Conservation (phyloP, 2,329 filamentous ascomycete genomes). For the Cladorrhinum sp. region DNA sequence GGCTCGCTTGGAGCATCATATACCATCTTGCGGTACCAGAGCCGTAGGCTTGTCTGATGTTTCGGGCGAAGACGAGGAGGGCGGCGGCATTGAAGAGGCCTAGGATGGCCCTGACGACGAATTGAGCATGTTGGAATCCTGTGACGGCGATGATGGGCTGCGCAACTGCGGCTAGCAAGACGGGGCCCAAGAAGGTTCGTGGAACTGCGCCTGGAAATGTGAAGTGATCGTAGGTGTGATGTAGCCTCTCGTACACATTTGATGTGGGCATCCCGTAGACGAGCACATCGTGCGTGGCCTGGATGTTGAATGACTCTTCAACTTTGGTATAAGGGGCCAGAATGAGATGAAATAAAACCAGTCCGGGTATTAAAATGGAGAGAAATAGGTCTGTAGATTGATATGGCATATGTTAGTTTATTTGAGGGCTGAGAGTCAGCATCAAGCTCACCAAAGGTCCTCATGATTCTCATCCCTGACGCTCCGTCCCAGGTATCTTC, state of each 20-base stretch:
- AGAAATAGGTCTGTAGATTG: constrained; percentile 33
- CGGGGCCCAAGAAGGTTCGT: constrained; percentile 80
- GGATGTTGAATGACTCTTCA: constrained; percentile 97
- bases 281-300: constrained; percentile 87
- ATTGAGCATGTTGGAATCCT: constrained; percentile 53
- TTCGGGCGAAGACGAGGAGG: constrained; percentile 62
- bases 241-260: constrained; percentile 53
- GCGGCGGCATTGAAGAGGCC: constrained; percentile 71
- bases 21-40: constrained; percentile 72
- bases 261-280: constrained; percentile 69
- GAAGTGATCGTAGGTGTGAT: constrained; percentile 78
- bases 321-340: constrained; percentile 91
- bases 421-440: not conserved
- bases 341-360: constrained; percentile 67
- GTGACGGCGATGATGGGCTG: constrained; percentile 61
- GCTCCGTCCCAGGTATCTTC: not conserved
- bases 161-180: constrained; percentile 69
- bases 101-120: constrained; percentile 70
- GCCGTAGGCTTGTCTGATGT: constrained; percentile 67
- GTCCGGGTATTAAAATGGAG: constrained; percentile 54
- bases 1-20: constrained; percentile 69
- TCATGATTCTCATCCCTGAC: constrained; percentile 8
- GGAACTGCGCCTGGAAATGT: constrained; percentile 88
- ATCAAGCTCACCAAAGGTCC: constrained; percentile 15
- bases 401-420: constrained; percentile 11